phyloP scores from a whole-genome alignment of 2,329 filamentous ascomycete genomes.

The Magnaporthiopsis poae region DNA sequence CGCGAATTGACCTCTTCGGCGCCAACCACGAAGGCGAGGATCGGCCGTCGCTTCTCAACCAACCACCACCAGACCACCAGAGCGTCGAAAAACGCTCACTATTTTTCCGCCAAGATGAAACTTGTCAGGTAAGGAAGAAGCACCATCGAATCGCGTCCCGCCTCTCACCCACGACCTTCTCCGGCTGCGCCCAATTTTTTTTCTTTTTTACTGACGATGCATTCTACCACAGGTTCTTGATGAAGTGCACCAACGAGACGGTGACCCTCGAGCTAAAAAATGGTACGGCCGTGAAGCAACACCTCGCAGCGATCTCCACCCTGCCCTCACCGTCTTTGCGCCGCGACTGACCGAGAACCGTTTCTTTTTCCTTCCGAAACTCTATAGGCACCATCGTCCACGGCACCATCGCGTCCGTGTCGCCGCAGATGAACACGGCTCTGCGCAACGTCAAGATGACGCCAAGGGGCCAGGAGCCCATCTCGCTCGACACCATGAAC shows the following conservation, averaged over 20 bases:
- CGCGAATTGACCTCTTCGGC: neutral
- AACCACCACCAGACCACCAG: neutral
- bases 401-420: constrained; percentile 92
- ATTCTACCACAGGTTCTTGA: constrained; percentile 63
- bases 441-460: constrained; percentile 97
- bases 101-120: constrained; percentile 60
- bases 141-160: neutral
- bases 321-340: neutral
- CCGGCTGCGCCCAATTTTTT: too few relatives aligned
- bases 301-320: neutral
- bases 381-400: constrained; percentile 77
- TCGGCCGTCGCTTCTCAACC: neutral
- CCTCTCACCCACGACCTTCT: neutral
- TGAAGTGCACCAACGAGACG: constrained; percentile 98
- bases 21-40: neutral
- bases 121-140: constrained; percentile 69
- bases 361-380: constrained; percentile 6
- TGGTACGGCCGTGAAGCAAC: constrained; percentile 44
- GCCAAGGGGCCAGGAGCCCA: constrained; percentile 72
- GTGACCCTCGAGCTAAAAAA: constrained; percentile 98
- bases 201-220: neutral
- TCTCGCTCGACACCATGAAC: constrained; percentile 89
- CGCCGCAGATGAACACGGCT: constrained; percentile 96
- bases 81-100: neutral
- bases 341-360: constrained; percentile 7